phyloP scores from a whole-genome alignment of 345 rosid species.

The Turnera subulata region DNA sequence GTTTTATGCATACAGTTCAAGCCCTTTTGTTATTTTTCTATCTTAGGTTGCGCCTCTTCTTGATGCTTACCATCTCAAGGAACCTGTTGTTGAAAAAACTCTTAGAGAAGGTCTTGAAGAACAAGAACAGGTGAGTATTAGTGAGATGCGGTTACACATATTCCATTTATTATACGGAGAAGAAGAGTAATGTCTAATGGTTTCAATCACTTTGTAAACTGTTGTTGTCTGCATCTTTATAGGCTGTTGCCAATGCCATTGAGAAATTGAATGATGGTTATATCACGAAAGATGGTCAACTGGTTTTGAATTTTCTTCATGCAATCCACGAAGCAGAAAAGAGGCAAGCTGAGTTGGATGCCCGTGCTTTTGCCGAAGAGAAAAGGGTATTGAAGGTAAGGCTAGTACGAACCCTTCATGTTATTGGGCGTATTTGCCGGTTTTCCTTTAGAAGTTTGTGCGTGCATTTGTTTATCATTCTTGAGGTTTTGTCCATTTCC shows the following conservation, averaged over 20 bases:
- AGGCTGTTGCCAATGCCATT: conserved; percentile 46
- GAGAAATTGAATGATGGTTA: conserved; percentile 54
- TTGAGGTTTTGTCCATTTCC: not conserved
- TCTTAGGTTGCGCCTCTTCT: conserved; percentile 57
- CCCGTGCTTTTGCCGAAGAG: conserved; percentile 69
- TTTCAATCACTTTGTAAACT: not conserved
- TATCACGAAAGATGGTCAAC: conserved; percentile 60
- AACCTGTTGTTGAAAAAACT: conserved; percentile 33
- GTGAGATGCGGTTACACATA: too few relatives aligned
- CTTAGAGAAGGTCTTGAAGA: conserved; percentile 15
- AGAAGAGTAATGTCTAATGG: not conserved
- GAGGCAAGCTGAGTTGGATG: conserved; percentile 86
- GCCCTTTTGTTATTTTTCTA: conserved; percentile 4
- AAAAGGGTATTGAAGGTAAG: conserved; percentile 67
- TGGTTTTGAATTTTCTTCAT: conserved; percentile 74
- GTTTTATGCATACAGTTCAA: not conserved
- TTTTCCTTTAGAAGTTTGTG: not conserved
- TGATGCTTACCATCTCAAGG: conserved; percentile 63
- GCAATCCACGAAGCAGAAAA: conserved; percentile 92
- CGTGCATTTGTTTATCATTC: not conserved
- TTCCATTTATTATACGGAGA: conserved; percentile 9
- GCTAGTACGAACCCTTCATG: conserved; percentile 8
- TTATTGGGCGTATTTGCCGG: conserved; percentile 2
- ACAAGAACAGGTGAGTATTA: conserved; percentile 11
- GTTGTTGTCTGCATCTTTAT: conserved; percentile 22